Evolutionary conservation across 352 stramenopile species (phyloP), one percentile per base, ranked within the genome.

Genomic region (Phytophthora capsici): DNA sequence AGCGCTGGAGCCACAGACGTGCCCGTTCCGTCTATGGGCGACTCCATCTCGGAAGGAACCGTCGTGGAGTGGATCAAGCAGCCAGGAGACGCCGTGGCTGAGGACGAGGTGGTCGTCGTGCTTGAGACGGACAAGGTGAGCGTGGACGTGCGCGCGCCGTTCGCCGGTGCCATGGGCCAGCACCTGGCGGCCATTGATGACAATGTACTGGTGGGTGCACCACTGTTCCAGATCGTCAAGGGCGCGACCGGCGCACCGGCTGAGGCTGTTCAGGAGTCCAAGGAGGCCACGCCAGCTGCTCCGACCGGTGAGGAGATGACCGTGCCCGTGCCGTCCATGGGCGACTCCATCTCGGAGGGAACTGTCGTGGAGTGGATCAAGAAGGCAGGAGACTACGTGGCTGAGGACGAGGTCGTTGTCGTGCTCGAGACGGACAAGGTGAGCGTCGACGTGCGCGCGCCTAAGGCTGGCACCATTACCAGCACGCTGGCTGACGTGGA

Each of bases 101-200:
- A 88, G 40, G 97, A 99, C 72, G 97, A 99, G 32, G 96, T 99
- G n/a, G 90, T 99, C 1, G 89, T 98, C n/a, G 91, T 99, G 45
- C 82, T 99, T 6, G 98, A 99, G 81, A 99, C 98, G 9, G 98
- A 99, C 78, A 99, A 99, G 78, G 96, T 95, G n/a, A 96, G 81
- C 59, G 86, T 97, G 13, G 88, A 97, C 52, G 88, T 97, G 13
- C 81, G 94, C 36, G 82, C 95, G 36, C 84, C 91, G 1, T 86
- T 93, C 51, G 79, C 80, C 14, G 97, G 97, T 34, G 84, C 81
- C 47, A 78, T 99, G 50, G 84, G 86, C 3, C 86, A 98, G 79
- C 84, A 97, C 87, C 67, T 88, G 93, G 75, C 96, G 52, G 52
- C 79, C 83, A 85, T 94, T 17, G 97, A 99, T 68, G 95, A 98